These are phyloP conservation scores for Melocanna baccifera DNA, from an alignment of 176 grass and related monocot genomes.

Conservation along the genomic window DNA sequence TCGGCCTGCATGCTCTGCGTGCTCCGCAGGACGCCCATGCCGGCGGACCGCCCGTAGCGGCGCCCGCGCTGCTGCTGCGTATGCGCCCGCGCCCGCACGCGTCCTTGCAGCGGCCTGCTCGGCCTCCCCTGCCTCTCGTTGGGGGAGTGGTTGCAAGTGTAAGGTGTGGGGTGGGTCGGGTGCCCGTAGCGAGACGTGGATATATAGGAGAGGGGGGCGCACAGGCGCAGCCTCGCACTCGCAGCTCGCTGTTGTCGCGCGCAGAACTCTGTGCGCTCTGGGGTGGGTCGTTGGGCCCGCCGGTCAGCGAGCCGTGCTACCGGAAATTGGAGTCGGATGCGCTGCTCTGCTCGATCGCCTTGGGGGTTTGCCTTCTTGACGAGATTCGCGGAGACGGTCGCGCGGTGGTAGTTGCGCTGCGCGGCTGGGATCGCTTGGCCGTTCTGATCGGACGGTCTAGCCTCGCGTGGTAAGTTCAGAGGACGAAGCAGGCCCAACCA, in stretches of 20 bases:
- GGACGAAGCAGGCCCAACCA: too few species aligned
- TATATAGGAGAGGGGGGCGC: conserved; percentile 10
- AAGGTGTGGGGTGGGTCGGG: neutral
- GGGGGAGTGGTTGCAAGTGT: neutral
- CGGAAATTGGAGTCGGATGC: neutral
- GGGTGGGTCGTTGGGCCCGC: neutral
- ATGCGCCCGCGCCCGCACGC: neutral
- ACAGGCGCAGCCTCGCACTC: neutral
- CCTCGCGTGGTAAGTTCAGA: neutral
- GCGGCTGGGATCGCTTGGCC: conserved; percentile 5
- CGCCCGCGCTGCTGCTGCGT: neutral
- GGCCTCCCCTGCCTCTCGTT: neutral
- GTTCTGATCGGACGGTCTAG: neutral
- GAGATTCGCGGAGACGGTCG: too few species aligned
- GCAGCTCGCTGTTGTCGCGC: neutral
- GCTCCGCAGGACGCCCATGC: conserved; percentile 82
- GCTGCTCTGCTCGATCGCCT: too few species aligned
- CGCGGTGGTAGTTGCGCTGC: conserved; percentile 13
- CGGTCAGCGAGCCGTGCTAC: neutral
- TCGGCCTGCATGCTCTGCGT: conserved; percentile 86
- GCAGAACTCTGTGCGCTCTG: too few species aligned
- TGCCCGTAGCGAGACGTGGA: neutral
- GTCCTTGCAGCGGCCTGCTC: neutral
- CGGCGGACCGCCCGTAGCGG: neutral
- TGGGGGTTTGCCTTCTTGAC: too few species aligned